Conservation (phyloP, 1,284 basidiomycete species). For the Ganoderma sinense region DNA sequence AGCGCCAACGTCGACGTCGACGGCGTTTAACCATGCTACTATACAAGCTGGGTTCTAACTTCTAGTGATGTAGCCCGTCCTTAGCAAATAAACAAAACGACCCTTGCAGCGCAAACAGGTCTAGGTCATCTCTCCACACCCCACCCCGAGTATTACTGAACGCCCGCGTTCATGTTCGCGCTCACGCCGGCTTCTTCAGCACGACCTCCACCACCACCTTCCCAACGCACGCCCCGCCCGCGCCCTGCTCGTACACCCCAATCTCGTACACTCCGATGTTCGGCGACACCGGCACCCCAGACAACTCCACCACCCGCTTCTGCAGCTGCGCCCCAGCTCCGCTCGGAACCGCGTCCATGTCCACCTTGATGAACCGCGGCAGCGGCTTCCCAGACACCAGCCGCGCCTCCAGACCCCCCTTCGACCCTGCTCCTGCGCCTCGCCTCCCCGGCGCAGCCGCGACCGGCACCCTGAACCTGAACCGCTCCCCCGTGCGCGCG, state of each 20-base stretch:
- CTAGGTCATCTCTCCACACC: neutral
- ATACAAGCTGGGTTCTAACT: neutral
- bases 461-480: constrained; percentile 64
- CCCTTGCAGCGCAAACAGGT: constrained; percentile 4
- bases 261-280: constrained; percentile 66
- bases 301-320: constrained; percentile 57
- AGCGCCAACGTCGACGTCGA: neutral
- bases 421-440: constrained; percentile 18
- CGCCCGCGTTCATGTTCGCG: neutral
- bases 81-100: neutral
- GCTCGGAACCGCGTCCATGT: constrained; percentile 49
- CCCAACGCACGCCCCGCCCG: constrained; percentile 59
- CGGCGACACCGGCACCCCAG: constrained; percentile 56
- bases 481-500: constrained; percentile 64
- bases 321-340: constrained; percentile 42
- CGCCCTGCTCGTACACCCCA: constrained; percentile 61
- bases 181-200: constrained; percentile 42
- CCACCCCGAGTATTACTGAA: neutral
- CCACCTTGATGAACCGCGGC: constrained; percentile 64
- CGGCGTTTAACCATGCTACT: neutral
- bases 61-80: neutral
- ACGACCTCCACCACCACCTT: constrained; percentile 67
- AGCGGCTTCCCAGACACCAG: constrained; percentile 60
- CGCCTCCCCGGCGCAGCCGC: constrained; percentile 22
- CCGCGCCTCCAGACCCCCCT: constrained; percentile 50